Percentiles rank a stretch among this genome's conserved stretches.
Evolutionary conservation across 805 yeast species (phyloP).

Genomic region (Candida stauntonica): DNA sequence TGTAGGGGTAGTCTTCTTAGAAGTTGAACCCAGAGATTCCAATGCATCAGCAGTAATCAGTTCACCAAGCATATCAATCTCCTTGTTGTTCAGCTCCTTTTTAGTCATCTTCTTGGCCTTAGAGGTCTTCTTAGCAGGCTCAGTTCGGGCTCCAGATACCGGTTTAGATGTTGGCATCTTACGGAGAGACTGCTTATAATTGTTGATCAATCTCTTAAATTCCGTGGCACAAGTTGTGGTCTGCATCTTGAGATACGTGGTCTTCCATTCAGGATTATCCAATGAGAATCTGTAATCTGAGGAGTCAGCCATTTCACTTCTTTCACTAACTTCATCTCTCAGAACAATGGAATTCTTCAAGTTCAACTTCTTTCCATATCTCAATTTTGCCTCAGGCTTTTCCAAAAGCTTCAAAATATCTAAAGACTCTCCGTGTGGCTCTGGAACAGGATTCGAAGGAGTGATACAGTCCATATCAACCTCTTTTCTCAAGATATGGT

Average conservation of each 20-base stretch:
- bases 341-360: constrained; percentile 8
- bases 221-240: constrained; percentile 5
- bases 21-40: background rate
- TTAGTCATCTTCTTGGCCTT: background rate
- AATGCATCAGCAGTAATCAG: background rate
- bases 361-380: constrained; percentile 8
- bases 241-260: constrained; percentile 16
- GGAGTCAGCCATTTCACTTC: background rate
- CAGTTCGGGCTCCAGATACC: no score
- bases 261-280: constrained; percentile 14
- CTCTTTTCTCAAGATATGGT: constrained; percentile 82
- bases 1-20: background rate
- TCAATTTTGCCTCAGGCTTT: constrained; percentile 29
- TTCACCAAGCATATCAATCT: background rate
- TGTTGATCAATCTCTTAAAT: constrained; percentile 5
- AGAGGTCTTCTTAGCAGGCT: background rate
- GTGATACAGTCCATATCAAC: constrained; percentile 90
- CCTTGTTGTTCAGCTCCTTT: background rate
- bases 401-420: constrained; percentile 52
- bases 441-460: constrained; percentile 70
- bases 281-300: constrained; percentile 5
- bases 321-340: background rate
- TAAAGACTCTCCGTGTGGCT: constrained; percentile 75
- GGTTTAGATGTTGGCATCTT: no score
- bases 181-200: constrained; percentile 1